These are phyloP conservation scores for Colletotrichum tropicale DNA, from an alignment of 2,329 filamentous ascomycete species.

Conservation along the genomic window DNA sequence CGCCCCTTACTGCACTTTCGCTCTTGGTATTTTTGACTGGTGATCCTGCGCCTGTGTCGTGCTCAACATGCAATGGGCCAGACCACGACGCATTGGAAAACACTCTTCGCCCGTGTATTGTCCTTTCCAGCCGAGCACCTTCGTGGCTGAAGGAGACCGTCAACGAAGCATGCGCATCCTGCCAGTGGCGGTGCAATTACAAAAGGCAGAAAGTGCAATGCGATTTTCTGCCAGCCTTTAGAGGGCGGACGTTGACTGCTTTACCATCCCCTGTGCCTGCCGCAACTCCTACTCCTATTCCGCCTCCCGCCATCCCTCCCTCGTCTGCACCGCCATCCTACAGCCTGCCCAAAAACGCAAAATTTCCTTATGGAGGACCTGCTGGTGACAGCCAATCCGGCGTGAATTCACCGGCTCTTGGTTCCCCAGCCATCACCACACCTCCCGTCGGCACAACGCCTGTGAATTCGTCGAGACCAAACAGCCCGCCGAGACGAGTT, in stretches of 20 bases:
- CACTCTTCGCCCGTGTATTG: slow-evolving; percentile 27
- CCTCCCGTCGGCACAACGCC: neutral
- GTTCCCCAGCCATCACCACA: neutral
- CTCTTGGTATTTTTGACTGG: slow-evolving; percentile 18
- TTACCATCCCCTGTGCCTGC: neutral
- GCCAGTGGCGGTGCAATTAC: slow-evolving; percentile 30
- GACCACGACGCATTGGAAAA: neutral
- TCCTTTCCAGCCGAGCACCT: slow-evolving; percentile 25
- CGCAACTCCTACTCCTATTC: neutral
- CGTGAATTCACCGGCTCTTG: neutral
- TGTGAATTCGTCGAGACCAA: neutral
- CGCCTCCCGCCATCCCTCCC: neutral
- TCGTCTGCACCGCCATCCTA: neutral
- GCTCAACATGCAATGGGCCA: neutral
- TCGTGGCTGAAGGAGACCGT: slow-evolving; percentile 19
- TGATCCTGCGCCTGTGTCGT: neutral
- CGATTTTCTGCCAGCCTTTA: slow-evolving; percentile 22
- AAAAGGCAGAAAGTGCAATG: slow-evolving; percentile 29
- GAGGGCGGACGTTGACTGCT: neutral
- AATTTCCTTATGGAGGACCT: neutral
- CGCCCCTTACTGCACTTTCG: neutral
- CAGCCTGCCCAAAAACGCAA: neutral
- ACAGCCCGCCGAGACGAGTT: neutral
- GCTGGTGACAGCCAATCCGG: neutral
- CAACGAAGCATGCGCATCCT: slow-evolving; percentile 31